A percentile compares a stretch with the other conserved stretches of the same genome.
Conservation (phyloP, 768 basidiomycete genomes). For the Boletus rubroflammeus region DNA sequence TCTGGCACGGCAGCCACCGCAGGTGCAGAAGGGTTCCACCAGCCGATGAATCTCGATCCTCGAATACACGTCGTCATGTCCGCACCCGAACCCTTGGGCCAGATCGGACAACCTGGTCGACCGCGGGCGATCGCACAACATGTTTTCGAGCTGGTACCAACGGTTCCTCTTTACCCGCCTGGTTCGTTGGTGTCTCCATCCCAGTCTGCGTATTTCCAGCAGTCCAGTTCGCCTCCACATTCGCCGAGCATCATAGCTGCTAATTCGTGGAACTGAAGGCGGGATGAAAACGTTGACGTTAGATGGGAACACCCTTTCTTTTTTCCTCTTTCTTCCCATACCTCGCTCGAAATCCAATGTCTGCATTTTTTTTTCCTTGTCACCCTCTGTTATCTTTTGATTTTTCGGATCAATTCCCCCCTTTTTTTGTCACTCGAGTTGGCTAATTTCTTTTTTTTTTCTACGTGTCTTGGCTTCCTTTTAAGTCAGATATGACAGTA, state of each 20-base stretch:
- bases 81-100: conserved; percentile 36
- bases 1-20: conserved; percentile 24
- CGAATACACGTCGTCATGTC: conserved; percentile 88
- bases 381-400: not conserved
- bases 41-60: conserved; percentile 65
- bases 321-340: not conserved
- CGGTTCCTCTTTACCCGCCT: conserved; percentile 36
- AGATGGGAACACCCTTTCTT: not conserved
- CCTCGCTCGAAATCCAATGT: not conserved
- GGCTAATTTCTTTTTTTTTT: too few species aligned
- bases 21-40: conserved; percentile 32
- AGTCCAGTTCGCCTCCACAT: conserved; percentile 51
- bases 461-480: not conserved
- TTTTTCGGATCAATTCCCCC: not conserved
- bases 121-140: conserved; percentile 60
- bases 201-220: conserved; percentile 49
- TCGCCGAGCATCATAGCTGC: conserved; percentile 43
- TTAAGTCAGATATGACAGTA: not conserved
- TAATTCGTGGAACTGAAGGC: conserved; percentile 24
- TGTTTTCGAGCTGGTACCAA: conserved; percentile 68
- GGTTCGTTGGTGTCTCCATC: conserved; percentile 53
- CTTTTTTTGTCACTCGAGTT: too few species aligned
- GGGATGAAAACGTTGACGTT: not conserved
- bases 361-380: not conserved
- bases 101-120: conserved; percentile 38